phyloP scores from a whole-genome alignment of 441 rosid genomes.

The Syzygium syzygioides region DNA sequence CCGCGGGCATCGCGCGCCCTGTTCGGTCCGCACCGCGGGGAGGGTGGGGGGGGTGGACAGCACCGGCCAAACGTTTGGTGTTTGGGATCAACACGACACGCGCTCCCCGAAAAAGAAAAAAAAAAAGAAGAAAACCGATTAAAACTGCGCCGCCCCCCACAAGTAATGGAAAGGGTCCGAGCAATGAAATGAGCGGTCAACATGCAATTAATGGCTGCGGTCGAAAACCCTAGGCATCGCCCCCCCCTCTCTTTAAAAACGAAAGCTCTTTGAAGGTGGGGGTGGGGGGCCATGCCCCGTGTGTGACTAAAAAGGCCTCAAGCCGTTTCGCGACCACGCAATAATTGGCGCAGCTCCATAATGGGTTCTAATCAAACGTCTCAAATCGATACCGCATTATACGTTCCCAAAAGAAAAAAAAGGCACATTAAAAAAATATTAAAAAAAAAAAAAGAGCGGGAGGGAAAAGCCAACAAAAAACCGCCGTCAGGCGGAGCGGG shows the following conservation, averaged over 20 bases:
- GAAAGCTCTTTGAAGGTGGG: background rate
- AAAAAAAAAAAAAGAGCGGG: background rate
- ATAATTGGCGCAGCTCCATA: background rate
- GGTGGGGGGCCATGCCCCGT: background rate
- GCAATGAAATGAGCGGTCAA: background rate
- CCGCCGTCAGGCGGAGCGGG: constrained; percentile 13
- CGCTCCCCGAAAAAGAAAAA: background rate
- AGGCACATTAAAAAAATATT: background rate
- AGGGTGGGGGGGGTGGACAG: too few relatives aligned
- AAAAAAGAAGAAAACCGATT: background rate
- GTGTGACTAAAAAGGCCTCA: background rate
- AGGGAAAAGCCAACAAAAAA: background rate
- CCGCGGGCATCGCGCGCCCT: background rate
- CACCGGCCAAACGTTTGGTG: background rate
- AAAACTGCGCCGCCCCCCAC: background rate
- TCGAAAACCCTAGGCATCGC: background rate
- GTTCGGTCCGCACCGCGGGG: background rate
- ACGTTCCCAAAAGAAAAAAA: background rate
- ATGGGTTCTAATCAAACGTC: background rate
- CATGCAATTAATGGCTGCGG: background rate
- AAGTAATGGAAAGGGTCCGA: background rate
- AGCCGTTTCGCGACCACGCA: background rate
- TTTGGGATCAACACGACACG: background rate
- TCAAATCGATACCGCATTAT: background rate
- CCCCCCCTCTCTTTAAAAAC: background rate